phyloP scores from a whole-genome alignment of 768 basidiomycete species.

The Strobilomyces confusus region DNA sequence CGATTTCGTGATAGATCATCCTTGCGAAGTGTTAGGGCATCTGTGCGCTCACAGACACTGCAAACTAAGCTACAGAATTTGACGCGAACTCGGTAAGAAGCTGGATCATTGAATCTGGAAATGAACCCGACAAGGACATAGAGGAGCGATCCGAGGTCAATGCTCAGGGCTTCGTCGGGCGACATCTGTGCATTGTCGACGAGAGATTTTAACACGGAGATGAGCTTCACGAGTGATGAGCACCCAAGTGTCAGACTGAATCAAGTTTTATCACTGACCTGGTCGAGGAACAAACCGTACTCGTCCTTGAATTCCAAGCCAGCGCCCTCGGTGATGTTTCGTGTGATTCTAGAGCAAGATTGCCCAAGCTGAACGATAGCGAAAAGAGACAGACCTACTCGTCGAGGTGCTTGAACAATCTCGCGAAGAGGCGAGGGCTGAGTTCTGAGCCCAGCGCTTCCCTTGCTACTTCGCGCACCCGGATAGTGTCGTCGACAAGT shows the following conservation, averaged over 20 bases:
- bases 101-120: conserved; percentile 51
- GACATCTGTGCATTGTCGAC: conserved; percentile 65
- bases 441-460: conserved; percentile 82
- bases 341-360: conserved; percentile 41
- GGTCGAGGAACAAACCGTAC: conserved; percentile 61
- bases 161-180: conserved; percentile 55
- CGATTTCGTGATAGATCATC: conserved; percentile 63
- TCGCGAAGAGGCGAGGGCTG: conserved; percentile 62
- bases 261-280: conserved; percentile 40
- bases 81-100: conserved; percentile 60
- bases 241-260: not conserved
- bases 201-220: conserved; percentile 70
- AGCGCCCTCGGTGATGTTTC: conserved; percentile 45
- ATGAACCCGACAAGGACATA: conserved; percentile 61
- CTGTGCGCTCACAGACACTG: conserved; percentile 57
- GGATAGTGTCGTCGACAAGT: conserved; percentile 57
- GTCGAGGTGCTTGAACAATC: conserved; percentile 67
- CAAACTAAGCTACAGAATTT: conserved; percentile 76
- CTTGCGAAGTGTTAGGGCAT: conserved; percentile 60
- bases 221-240: conserved; percentile 46
- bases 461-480: conserved; percentile 72
- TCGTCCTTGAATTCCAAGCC: conserved; percentile 38
- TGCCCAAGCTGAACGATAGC: not conserved
- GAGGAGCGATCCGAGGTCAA: conserved; percentile 62
- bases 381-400: conserved; percentile 46